Conservation (phyloP, 148 eudicot species). For the Talinum fruticosum region DNA sequence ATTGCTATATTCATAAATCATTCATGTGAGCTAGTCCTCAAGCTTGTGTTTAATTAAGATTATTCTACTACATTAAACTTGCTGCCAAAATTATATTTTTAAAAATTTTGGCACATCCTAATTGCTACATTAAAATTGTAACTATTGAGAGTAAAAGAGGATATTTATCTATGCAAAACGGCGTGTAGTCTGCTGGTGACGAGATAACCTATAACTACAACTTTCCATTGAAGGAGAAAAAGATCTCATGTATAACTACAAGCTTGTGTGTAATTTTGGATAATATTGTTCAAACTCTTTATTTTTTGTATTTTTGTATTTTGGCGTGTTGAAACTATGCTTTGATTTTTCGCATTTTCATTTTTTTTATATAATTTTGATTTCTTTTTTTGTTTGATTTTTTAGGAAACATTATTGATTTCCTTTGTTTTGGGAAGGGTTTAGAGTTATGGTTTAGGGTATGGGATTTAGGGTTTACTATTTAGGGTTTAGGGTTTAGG, state of each 20-base stretch:
- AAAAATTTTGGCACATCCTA: slow-evolving; percentile 73
- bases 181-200: slow-evolving; percentile 79
- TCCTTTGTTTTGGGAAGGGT: no score
- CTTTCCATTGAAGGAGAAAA: slow-evolving; percentile 89
- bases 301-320: no score
- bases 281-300: no score
- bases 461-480: no score
- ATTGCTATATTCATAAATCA: slow-evolving; percentile 97
- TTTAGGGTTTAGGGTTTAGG: no score
- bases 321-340: no score
- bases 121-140: slow-evolving; percentile 94
- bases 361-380: no score
- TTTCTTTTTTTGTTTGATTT: no score
- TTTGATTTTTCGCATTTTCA: no score
- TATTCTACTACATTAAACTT: not conserved
- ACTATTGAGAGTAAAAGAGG: slow-evolving; percentile 93
- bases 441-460: no score
- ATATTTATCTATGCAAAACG: slow-evolving; percentile 96
- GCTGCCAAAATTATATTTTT: not conserved
- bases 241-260: slow-evolving; percentile 95
- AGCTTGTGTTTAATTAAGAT: not conserved
- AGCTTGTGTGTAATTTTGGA: no score
- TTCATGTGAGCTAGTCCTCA: slow-evolving; percentile 79
- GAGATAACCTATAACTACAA: slow-evolving; percentile 94
- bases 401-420: no score